A percentile compares a stretch with the other conserved stretches of the same genome.
Evolutionary conservation across 2,329 filamentous ascomycete species (phyloP).

Genomic region (Septoria petroselini): DNA sequence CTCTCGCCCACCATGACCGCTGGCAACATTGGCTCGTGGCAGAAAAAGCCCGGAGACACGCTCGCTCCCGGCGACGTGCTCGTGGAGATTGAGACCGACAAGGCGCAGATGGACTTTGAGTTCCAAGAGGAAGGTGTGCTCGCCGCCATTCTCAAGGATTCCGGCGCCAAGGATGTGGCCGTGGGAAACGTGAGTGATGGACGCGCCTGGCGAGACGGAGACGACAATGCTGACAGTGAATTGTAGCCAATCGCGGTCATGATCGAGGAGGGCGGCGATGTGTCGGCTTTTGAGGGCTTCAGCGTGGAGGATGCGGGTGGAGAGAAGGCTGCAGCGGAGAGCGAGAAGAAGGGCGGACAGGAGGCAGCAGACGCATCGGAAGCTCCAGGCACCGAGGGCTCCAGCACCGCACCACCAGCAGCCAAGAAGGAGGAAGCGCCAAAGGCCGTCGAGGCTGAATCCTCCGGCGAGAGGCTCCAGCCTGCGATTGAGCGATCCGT

Average conservation of each 20-base stretch:
- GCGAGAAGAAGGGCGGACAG: slow-evolving; percentile 60
- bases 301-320: slow-evolving; percentile 86
- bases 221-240: slow-evolving; percentile 22
- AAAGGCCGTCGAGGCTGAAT: slow-evolving; percentile 66
- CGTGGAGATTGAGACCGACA: slow-evolving; percentile 84
- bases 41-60: slow-evolving; percentile 90
- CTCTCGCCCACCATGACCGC: slow-evolving; percentile 96
- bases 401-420: slow-evolving; percentile 57
- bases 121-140: slow-evolving; percentile 97
- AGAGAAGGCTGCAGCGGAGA: slow-evolving; percentile 63
- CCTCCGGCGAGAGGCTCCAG: slow-evolving; percentile 74
- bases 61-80: slow-evolving; percentile 90
- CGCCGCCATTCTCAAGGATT: slow-evolving; percentile 89
- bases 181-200: slow-evolving; percentile 80
- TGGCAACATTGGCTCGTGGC: slow-evolving; percentile 95
- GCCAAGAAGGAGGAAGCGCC: slow-evolving; percentile 53
- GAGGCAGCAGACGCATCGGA: slow-evolving; percentile 60
- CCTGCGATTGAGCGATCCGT: slow-evolving; percentile 77
- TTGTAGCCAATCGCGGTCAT: slow-evolving; percentile 88
- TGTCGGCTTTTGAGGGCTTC: slow-evolving; percentile 85
- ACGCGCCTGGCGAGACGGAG: background rate
- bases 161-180: slow-evolving; percentile 87
- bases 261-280: slow-evolving; percentile 85
- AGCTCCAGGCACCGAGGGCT: slow-evolving; percentile 52
- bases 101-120: slow-evolving; percentile 99